Conservation (phyloP, 139 green algal genomes). For the Nannochloris sp. region DNA sequence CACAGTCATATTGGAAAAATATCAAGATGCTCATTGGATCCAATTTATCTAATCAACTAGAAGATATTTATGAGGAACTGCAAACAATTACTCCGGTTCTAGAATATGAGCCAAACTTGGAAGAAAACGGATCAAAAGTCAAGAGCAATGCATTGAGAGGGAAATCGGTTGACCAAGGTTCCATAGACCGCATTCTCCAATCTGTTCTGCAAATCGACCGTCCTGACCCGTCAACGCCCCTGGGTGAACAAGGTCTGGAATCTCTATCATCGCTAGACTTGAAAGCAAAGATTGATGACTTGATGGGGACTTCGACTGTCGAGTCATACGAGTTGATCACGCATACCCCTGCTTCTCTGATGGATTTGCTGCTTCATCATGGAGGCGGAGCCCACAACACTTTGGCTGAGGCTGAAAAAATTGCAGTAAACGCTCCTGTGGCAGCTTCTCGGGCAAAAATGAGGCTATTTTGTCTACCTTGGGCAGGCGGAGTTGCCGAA, state of each 20-base stretch:
- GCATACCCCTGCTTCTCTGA: slow-evolving; percentile 11
- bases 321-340: slow-evolving; percentile 20
- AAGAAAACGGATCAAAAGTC: no score
- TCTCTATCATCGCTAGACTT: slow-evolving; percentile 36
- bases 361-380: background rate
- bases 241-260: slow-evolving; percentile 30
- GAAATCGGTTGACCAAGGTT: background rate
- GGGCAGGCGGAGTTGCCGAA: slow-evolving; percentile 34
- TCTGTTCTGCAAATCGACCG: slow-evolving; percentile 3
- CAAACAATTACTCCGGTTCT: no score
- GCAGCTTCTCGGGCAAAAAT: slow-evolving; percentile 23
- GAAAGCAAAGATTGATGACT: slow-evolving; percentile 21
- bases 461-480: slow-evolving; percentile 41
- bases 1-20: no score
- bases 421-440: slow-evolving; percentile 10
- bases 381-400: background rate
- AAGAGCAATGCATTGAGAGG: no score
- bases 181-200: slow-evolving; percentile 7
- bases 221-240: slow-evolving; percentile 1
- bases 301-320: slow-evolving; percentile 1
- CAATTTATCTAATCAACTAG: no score
- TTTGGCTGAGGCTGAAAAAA: background rate
- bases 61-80: no score
- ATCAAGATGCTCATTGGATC: no score
- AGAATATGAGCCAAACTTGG: no score